Conservation (phyloP, 139 green algal genomes). For the Astrephomene gubernaculifera region DNA sequence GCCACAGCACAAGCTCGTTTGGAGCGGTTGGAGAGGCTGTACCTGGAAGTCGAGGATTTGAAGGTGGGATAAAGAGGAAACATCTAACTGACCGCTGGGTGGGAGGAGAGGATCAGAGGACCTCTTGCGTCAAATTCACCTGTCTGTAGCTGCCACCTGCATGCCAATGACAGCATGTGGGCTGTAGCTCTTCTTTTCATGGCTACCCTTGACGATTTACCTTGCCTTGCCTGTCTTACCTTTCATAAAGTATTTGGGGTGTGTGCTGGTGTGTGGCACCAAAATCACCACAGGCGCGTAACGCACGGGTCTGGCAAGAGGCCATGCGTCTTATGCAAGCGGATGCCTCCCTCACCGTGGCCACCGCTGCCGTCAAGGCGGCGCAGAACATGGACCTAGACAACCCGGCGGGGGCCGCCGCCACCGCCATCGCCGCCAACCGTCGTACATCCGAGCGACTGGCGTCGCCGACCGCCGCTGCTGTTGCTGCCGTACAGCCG, state of each 20-base stretch:
- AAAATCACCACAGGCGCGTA: not conserved
- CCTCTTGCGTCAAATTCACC: no score
- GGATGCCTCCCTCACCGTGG: not conserved
- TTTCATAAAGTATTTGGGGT: no score
- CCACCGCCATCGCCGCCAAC: not conserved
- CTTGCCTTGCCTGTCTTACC: no score
- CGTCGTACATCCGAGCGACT: not conserved
- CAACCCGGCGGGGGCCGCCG: not conserved
- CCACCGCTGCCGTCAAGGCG: conserved; percentile 1
- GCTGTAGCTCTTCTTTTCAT: no score
- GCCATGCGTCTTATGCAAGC: not conserved
- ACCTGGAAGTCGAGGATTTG: conserved; percentile 13
- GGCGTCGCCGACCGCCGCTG: not conserved
- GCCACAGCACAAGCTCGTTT: not conserved
- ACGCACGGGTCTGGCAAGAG: not conserved
- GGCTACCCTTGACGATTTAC: no score
- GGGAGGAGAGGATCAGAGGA: no score
- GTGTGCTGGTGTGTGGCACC: no score
- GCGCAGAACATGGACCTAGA: conserved; percentile 28
- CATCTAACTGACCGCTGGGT: no score
- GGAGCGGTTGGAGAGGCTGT: conserved; percentile 13
- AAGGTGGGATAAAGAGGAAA: not conserved
- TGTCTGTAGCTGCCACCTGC: no score
- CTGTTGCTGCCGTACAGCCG: not conserved
- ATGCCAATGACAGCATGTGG: no score